Evolutionary conservation across 495 filamentous ascomycete species (phyloP), one percentile per base, ranked within the genome.

Genomic region (Penicillium alfredii): DNA sequence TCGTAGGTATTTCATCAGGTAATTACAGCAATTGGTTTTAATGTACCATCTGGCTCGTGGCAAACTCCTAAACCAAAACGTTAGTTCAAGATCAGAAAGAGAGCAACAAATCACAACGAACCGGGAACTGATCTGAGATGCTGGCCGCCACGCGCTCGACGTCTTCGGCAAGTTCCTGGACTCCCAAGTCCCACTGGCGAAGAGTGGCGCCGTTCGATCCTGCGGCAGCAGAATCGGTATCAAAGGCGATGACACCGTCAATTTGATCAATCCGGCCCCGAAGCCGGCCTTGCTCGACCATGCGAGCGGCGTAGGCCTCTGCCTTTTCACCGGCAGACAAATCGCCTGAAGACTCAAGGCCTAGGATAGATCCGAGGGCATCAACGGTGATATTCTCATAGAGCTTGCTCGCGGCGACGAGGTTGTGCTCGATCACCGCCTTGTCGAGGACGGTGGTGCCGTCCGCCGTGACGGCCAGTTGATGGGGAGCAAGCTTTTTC

Each of bases 361-460:
- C 89, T 3, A 98, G 69, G 24, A 95, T 71, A 17, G 68, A 58
- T 0, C 81, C 92, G 4, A 98, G 73, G 10, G 78, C 79, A 40
- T 85, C 80, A 36, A 88, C 78, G 2, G 73, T 75, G 42, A 98
- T 96, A 55, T 97, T 96, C 54, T 74, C 78, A 58, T 97, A 98
- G 9, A 98, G 68, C 38, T 82, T 79, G 12, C 85, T 92, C 0
- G 80, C 84, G 15, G 78, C 88, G 8, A 95, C 75, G 5, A 98
- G 73, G 52, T 98, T 98, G 62, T 98, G 92, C 59, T 98, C 92
- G 15, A 94, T 79, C 6, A 97, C 87, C 1, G 92, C 92, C 54
- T 87, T 88, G 43, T 86, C 82, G n/a, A 97, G 74, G 4, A 98
- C 92, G 4, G 92, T 98, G 3, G 77, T 81, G 7, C 93, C 92